phyloP scores from a whole-genome alignment of 495 filamentous ascomycete genomes.

The Gamarada debralockiae region DNA sequence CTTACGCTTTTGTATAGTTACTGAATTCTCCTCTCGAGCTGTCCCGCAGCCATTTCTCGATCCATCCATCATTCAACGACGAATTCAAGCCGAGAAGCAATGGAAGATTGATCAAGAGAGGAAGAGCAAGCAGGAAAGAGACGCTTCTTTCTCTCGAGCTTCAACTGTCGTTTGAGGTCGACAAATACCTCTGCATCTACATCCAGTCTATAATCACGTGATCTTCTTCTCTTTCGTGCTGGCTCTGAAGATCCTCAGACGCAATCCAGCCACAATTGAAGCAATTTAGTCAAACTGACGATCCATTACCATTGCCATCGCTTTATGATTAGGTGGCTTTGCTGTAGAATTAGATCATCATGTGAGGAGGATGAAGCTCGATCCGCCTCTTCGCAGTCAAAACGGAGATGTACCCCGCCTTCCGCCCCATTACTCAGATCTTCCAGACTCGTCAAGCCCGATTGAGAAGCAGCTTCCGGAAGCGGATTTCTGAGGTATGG shows the following conservation, averaged over 20 bases:
- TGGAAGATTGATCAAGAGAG: constrained; percentile 12
- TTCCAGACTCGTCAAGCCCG: no score
- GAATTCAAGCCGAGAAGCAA: constrained; percentile 12
- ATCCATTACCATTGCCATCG: no score
- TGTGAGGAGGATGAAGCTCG: no score
- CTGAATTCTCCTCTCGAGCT: constrained; percentile 31
- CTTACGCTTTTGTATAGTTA: neutral
- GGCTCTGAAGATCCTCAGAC: neutral
- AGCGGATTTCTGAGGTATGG: no score
- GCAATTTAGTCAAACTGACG: no score
- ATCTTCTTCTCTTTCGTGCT: neutral
- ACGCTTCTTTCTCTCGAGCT: neutral
- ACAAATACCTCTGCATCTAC: neutral
- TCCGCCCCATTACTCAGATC: no score
- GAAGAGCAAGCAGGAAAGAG: neutral
- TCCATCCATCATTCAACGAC: constrained; percentile 30
- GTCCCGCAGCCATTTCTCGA: constrained; percentile 38
- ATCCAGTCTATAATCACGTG: neutral
- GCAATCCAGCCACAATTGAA: no score
- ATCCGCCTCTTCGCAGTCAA: no score
- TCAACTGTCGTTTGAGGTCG: neutral
- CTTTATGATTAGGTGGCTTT: no score
- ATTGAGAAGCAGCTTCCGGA: no score
- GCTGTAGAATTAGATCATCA: no score
- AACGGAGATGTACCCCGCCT: no score